A percentile compares a stretch with the other conserved stretches of the same genome.
Conservation (phyloP, 2,329 filamentous ascomycete species). For the Dothistroma pini region DNA sequence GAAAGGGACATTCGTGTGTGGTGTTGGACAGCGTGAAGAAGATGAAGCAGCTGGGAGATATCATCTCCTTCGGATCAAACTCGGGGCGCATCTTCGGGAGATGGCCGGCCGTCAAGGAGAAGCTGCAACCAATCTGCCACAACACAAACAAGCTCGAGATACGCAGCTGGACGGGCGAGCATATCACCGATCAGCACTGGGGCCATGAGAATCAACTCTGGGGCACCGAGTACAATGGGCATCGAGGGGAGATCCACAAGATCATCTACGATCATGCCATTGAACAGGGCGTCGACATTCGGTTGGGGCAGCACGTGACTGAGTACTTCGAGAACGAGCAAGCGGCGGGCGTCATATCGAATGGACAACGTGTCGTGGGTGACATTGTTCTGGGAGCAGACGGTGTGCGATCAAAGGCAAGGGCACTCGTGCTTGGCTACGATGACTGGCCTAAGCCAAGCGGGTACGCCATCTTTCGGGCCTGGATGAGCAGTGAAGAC, state of each 20-base stretch:
- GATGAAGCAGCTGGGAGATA: conserved; percentile 58
- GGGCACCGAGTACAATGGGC: conserved; percentile 35
- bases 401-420: conserved; percentile 50
- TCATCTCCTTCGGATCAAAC: conserved; percentile 61
- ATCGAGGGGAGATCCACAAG: conserved; percentile 36
- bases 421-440: conserved; percentile 52
- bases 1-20: conserved; percentile 57
- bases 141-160: conserved; percentile 30
- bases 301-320: conserved; percentile 30
- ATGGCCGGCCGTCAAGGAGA: conserved; percentile 45
- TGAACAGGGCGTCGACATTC: conserved; percentile 33
- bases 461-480: conserved; percentile 53
- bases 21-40: conserved; percentile 57
- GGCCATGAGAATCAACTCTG: conserved; percentile 30
- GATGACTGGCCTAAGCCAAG: conserved; percentile 41
- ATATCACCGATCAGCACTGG: conserved; percentile 34
- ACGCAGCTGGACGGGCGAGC: conserved; percentile 32
- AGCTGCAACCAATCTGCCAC: conserved; percentile 35
- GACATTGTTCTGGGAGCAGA: conserved; percentile 53
- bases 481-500: conserved; percentile 51
- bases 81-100: conserved; percentile 59
- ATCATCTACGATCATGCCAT: conserved; percentile 34
- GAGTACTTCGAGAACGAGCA: conserved; percentile 32
- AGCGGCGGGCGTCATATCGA: conserved; percentile 28
- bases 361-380: conserved; percentile 39